These are phyloP conservation scores for Actinomortierella wolfii DNA, from an alignment of 371 early-diverging fungal species.

Conservation along the genomic window DNA sequence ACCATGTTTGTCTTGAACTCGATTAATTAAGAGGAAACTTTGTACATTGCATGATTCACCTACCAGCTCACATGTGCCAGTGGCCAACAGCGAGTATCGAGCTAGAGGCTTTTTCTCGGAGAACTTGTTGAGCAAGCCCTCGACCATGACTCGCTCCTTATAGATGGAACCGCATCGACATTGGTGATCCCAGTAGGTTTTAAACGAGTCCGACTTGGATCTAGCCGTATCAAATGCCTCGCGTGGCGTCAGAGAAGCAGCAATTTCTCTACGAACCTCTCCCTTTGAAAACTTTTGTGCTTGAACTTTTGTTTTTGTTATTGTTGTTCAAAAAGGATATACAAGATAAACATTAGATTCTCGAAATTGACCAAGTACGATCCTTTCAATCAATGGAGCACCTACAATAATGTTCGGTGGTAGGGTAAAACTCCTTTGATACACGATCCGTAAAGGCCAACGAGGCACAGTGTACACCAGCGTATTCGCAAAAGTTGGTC, in stretches of 20 bases:
- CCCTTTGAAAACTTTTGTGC: background rate
- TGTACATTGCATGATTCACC: too few species aligned
- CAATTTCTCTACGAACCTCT: background rate
- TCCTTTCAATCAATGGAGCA: too few species aligned
- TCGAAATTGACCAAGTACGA: background rate
- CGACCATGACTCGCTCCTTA: slow-evolving; percentile 8
- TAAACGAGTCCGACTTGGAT: background rate
- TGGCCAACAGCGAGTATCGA: background rate
- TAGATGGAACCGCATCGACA: slow-evolving; percentile 4
- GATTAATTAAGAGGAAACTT: too few species aligned
- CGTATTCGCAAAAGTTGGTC: too few species aligned
- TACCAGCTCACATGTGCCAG: slow-evolving; percentile 10
- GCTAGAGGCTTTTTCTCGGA: background rate
- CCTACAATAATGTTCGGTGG: slow-evolving; percentile 3
- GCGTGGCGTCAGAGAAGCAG: background rate
- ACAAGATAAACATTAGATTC: background rate
- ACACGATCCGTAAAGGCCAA: background rate
- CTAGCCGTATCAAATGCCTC: background rate
- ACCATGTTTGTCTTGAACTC: too few species aligned
- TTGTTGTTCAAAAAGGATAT: background rate
- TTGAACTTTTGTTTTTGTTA: background rate
- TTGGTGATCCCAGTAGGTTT: slow-evolving; percentile 4
- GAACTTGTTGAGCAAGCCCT: slow-evolving; percentile 5
- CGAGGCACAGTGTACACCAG: background rate
- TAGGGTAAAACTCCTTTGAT: background rate